Evolutionary conservation across 495 filamentous ascomycete species (phyloP).

Genomic region (Corynascus novoguineensis): DNA sequence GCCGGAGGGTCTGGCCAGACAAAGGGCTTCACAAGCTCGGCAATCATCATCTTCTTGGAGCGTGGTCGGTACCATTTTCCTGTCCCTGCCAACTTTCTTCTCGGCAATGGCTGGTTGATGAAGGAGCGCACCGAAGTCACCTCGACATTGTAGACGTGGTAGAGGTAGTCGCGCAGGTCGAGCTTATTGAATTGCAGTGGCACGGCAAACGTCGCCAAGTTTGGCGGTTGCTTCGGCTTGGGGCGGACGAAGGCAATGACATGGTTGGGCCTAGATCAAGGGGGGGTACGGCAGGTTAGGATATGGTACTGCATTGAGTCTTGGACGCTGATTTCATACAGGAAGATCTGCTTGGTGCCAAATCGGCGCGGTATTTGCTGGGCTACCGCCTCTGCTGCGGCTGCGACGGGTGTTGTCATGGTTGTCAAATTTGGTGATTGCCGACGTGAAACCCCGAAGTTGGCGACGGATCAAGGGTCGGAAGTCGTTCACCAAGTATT

Average conservation of each 20-base stretch:
- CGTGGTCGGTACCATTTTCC: constrained; percentile 53
- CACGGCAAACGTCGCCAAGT: constrained; percentile 76
- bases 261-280: constrained; percentile 62
- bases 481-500: neutral
- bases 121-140: constrained; percentile 69
- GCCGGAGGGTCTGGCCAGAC: constrained; percentile 66
- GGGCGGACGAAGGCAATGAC: constrained; percentile 65
- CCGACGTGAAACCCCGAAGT: neutral
- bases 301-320: no score
- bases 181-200: constrained; percentile 87
- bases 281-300: neutral
- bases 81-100: constrained; percentile 38
- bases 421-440: neutral
- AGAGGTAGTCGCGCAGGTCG: constrained; percentile 84
- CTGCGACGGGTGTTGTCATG: constrained; percentile 19
- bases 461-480: neutral
- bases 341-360: constrained; percentile 59
- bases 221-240: constrained; percentile 63
- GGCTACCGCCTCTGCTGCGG: constrained; percentile 18
- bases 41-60: constrained; percentile 82
- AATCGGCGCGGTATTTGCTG: constrained; percentile 27
- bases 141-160: constrained; percentile 63
- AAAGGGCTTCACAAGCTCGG: constrained; percentile 78
- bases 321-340: constrained; percentile 45
- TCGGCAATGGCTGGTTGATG: constrained; percentile 62